These are phyloP conservation scores for Ceratobasidium sp. DNA, from an alignment of 1,284 basidiomycete genomes.

Conservation along the genomic window DNA sequence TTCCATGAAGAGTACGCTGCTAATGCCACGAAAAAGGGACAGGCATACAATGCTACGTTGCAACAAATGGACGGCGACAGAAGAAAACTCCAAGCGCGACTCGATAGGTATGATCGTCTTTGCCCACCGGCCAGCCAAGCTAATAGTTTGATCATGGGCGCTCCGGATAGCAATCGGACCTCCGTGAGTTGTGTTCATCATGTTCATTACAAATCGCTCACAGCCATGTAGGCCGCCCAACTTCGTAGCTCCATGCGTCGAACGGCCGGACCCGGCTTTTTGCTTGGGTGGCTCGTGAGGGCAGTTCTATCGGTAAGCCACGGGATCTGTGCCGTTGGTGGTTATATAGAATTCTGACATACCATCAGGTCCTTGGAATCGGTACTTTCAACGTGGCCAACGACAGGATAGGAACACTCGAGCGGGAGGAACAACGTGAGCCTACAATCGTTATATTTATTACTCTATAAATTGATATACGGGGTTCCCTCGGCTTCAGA, in stretches of 20 bases:
- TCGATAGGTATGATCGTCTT: neutral
- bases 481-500: neutral
- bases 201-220: neutral
- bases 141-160: neutral
- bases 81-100: neutral
- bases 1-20: neutral
- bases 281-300: neutral
- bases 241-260: neutral
- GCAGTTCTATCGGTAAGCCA: conserved; percentile 6
- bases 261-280: neutral
- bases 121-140: no score
- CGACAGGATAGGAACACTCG: neutral
- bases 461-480: neutral
- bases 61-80: neutral
- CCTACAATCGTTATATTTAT: neutral
- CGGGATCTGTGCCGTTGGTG: no score
- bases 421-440: conserved; percentile 10
- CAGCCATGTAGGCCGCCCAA: neutral
- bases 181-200: neutral
- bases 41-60: neutral
- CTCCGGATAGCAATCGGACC: neutral
- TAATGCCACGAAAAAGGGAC: neutral
- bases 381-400: conserved; percentile 17
- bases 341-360: neutral
- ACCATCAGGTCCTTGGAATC: neutral